Conservation (phyloP, 768 basidiomycete genomes). For the Leccinum truebloodii region DNA sequence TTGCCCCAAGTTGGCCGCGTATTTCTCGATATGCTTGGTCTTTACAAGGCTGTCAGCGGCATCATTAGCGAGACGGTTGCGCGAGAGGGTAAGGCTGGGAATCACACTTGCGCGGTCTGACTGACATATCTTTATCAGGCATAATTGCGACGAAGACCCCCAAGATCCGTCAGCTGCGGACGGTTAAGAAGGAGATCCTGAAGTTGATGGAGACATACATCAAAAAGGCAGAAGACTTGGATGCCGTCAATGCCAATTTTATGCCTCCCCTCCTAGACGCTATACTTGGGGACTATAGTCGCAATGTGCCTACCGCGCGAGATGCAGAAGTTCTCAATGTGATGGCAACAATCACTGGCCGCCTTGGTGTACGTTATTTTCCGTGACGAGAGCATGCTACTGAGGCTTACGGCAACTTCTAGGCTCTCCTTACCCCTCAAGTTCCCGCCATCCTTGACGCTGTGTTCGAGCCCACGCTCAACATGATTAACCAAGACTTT, state of each 20-base stretch:
- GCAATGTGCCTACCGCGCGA: conserved; percentile 89
- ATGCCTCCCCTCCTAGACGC: conserved; percentile 96
- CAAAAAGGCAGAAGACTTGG: conserved; percentile 95
- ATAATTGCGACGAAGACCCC: conserved; percentile 94
- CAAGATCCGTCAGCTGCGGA: conserved; percentile 89
- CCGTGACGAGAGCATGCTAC: neutral
- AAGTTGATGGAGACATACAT: conserved; percentile 98
- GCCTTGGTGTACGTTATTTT: conserved; percentile 72
- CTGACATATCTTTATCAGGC: conserved; percentile 46
- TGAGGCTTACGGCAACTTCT: conserved; percentile 14
- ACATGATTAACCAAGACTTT: conserved; percentile 99
- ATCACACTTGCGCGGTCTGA: conserved; percentile 1
- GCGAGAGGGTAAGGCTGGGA: conserved; percentile 61
- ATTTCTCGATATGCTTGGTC: conserved; percentile 96
- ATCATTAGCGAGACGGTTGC: conserved; percentile 94
- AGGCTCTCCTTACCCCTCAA: conserved; percentile 90
- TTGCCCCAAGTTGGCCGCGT: conserved; percentile 94
- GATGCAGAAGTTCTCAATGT: conserved; percentile 98
- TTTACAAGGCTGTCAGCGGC: conserved; percentile 96
- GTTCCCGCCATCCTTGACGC: conserved; percentile 94
- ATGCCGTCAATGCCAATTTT: conserved; percentile 86
- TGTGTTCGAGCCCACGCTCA: conserved; percentile 94
- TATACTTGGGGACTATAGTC: conserved; percentile 95
- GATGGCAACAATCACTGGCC: conserved; percentile 90
- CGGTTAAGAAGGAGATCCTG: conserved; percentile 97